Conservation (phyloP, 73 alveolate genomes). For the Uronychia binucleata region DNA sequence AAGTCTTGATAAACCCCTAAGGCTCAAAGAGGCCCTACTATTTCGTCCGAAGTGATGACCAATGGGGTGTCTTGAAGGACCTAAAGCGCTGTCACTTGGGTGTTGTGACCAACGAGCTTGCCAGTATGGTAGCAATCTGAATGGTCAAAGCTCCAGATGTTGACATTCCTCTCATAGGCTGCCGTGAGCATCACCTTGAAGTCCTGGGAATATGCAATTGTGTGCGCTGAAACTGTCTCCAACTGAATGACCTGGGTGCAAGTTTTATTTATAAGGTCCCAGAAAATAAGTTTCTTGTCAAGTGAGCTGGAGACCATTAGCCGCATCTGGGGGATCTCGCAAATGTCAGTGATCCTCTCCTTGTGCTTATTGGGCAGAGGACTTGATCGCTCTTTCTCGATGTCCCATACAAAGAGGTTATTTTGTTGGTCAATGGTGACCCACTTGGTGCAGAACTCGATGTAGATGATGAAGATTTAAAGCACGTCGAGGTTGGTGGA, state of each 20-base stretch:
- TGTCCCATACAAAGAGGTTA: constrained; percentile 48
- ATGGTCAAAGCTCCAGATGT: constrained; percentile 52
- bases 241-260: constrained; percentile 16
- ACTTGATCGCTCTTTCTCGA: constrained; percentile 45
- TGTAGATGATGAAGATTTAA: constrained; percentile 12
- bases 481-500: constrained; percentile 34
- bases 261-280: constrained; percentile 18
- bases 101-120: constrained; percentile 46
- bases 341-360: constrained; percentile 30
- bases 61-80: constrained; percentile 46
- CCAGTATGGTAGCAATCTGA: constrained; percentile 45
- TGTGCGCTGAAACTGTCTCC: constrained; percentile 50
- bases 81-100: constrained; percentile 47
- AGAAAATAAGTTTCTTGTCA: constrained; percentile 36
- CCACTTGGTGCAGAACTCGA: constrained; percentile 47
- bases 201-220: constrained; percentile 43
- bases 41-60: constrained; percentile 51
- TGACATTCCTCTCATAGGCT: constrained; percentile 32
- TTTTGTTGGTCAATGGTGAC: constrained; percentile 47
- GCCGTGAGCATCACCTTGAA: constrained; percentile 48
- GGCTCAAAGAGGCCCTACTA: not conserved
- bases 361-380: constrained; percentile 38
- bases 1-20: constrained; percentile 54
- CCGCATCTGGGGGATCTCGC: constrained; percentile 53
- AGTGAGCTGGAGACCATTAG: constrained; percentile 46